Evolutionary conservation across 345 rosid species (phyloP).

Genomic region (Syzygium grande): DNA sequence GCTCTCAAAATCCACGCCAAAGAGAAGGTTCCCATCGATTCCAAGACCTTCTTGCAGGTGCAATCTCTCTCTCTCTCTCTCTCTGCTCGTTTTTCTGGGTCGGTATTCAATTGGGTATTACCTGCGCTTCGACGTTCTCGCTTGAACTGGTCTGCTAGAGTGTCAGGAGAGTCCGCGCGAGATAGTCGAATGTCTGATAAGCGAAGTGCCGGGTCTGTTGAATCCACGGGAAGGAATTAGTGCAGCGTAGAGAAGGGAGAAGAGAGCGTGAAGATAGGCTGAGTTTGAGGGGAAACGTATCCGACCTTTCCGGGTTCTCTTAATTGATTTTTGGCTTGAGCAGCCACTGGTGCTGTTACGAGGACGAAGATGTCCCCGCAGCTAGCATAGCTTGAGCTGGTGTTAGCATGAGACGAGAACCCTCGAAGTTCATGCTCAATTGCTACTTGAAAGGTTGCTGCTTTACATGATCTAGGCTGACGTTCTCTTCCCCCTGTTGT

Average conservation of each 20-base stretch:
- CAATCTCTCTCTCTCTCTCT: neutral
- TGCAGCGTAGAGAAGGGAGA: neutral
- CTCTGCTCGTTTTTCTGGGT: neutral
- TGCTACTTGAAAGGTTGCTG: neutral
- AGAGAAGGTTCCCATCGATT: constrained; percentile 56
- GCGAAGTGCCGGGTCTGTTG: neutral
- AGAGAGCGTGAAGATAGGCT: neutral
- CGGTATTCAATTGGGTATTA: neutral
- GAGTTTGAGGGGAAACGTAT: neutral
- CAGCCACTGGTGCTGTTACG: neutral
- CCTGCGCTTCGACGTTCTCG: neutral
- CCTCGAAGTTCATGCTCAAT: neutral
- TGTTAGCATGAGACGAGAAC: neutral
- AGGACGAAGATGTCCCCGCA: neutral
- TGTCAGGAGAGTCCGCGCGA: neutral
- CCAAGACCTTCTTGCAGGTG: constrained; percentile 72
- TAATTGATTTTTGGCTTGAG: neutral
- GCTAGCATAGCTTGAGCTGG: neutral
- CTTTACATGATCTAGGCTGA: neutral
- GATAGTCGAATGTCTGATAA: neutral
- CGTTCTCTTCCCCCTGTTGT: neutral
- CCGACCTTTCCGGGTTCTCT: neutral
- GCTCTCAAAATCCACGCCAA: constrained; percentile 79
- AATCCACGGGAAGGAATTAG: neutral
- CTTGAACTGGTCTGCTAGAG: neutral